Base-by-base conservation (phyloP, 495 filamentous ascomycete species). In the Astrocystis sublimbata region DNA sequence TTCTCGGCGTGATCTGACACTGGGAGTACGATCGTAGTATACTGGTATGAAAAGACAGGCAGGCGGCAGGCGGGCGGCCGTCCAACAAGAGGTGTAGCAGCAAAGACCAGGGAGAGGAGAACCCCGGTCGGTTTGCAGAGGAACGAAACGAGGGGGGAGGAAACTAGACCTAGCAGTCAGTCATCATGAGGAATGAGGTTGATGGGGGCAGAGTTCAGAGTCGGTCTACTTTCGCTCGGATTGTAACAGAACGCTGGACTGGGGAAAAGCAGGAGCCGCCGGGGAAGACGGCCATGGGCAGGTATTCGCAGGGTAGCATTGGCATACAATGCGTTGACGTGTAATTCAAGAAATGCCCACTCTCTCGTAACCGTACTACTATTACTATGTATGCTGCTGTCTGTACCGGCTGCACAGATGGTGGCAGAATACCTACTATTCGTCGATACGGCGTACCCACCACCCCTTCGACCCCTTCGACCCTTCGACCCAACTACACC, bases 1-100 rank as follows among this genome's bases (percentile, higher is more conserved):
- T 58, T 42, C 26, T 23, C 31, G 53, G 7, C 53, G 43, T 63
- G 61, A 58, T 58, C 53, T 63, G 61, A 56, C 58, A 23, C 45
- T 38, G 45, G 54, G 30, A n/a, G n/a, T n/a, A n/a, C n/a, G n/a
- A n/a, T n/a, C n/a, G 53, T 9, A 45, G 35, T 19, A n/a, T 42
- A 15, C 41, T 47, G 60, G 30, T 45, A 52, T 19, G 52, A 17
- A 61, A 53, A 45, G 45, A n/a, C 19, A 54, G 38, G 47, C 45
- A 61, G 35, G 45, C 35, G 38, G 36, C 36, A 58, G 33, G 9
- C 51, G 26, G 8, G 13, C 6, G 31, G 33, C 17, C 30, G 17
- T 49, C 41, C 28, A n/a, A 43, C n/a, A 30, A 19, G 13, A 46
- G 9, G 43, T 2, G 12, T 2, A 41, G 9, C 43, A 47, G 43